phyloP scores from a whole-genome alignment of 495 filamentous ascomycete genomes.

The Oidiodendron maius region DNA sequence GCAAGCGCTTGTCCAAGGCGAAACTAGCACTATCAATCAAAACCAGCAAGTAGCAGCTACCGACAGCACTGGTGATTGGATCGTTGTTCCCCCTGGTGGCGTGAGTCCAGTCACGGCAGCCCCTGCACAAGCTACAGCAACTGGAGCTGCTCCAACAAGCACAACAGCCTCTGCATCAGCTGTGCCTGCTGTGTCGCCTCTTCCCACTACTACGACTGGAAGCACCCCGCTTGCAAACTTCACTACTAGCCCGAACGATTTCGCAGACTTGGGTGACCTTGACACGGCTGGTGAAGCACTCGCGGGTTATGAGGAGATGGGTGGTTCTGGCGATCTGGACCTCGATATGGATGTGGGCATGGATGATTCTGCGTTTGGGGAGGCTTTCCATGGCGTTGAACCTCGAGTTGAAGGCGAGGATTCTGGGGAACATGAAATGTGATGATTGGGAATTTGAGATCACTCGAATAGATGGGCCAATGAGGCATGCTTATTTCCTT shows the following conservation, averaged over 20 bases:
- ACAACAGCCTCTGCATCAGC: constrained; percentile 5
- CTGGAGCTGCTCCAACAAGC: background rate
- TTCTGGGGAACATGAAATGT: background rate
- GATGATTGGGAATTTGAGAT: no score
- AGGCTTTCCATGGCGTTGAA: constrained; percentile 47
- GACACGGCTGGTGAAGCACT: constrained; percentile 34
- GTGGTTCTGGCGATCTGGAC: constrained; percentile 31
- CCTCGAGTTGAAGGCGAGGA: constrained; percentile 4
- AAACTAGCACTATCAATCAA: constrained; percentile 37
- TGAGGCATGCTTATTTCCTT: no score
- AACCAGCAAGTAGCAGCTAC: constrained; percentile 18
- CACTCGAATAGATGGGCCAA: no score
- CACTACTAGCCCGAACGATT: constrained; percentile 38
- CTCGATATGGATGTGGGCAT: constrained; percentile 40
- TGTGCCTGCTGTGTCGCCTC: background rate
- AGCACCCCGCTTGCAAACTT: constrained; percentile 11
- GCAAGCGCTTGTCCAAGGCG: constrained; percentile 4
- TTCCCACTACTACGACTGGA: background rate
- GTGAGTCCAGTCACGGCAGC: constrained; percentile 23
- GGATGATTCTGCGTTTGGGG: constrained; percentile 51
- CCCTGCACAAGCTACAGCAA: background rate
- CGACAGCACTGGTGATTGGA: constrained; percentile 43
- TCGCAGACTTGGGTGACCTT: constrained; percentile 43
- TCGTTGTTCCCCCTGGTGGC: constrained; percentile 45
- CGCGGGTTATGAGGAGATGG: constrained; percentile 21